Evolutionary conservation across 2,329 filamentous ascomycete species (phyloP).

Genomic region (Penicillium sp.): DNA sequence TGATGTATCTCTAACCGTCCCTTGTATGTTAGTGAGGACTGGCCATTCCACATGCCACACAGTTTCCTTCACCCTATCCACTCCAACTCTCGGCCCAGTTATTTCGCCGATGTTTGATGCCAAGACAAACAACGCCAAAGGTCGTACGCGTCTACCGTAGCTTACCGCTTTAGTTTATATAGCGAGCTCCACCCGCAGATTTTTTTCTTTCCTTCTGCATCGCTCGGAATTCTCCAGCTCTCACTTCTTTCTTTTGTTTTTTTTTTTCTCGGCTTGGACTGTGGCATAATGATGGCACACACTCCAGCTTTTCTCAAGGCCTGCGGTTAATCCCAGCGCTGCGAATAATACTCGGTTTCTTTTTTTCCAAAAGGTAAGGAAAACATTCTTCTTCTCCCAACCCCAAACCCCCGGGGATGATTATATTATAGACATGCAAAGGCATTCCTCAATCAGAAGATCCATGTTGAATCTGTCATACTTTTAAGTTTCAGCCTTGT

Average conservation of each 20-base stretch:
- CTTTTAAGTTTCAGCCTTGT: constrained; percentile 68
- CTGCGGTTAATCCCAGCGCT: background rate
- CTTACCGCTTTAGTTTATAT: constrained; percentile 8
- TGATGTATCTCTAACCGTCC: background rate
- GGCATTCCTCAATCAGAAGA: constrained; percentile 68
- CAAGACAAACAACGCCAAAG: constrained; percentile 6
- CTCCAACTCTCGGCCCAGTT: background rate
- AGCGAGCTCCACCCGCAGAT: constrained; percentile 8
- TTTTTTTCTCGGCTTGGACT: background rate
- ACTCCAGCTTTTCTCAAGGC: background rate
- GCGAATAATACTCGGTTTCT: constrained; percentile 1
- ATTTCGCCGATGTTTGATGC: constrained; percentile 11
- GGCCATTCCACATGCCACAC: background rate
- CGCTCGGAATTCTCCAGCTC: constrained; percentile 3
- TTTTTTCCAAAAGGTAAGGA: constrained; percentile 47
- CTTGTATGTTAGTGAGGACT: background rate
- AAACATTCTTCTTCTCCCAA: constrained; percentile 10
- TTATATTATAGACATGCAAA: constrained; percentile 63
- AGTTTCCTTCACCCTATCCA: background rate
- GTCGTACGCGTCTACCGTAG: background rate
- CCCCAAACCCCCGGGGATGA: constrained; percentile 47
- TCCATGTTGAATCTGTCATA: constrained; percentile 62
- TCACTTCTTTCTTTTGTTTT: background rate
- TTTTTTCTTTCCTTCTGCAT: constrained; percentile 10
- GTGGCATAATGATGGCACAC: constrained; percentile 9